Evolutionary conservation across 169 alveolate genomes (phyloP), one percentile per base, ranked within the genome.

Genomic region (Babesia ovata): DNA sequence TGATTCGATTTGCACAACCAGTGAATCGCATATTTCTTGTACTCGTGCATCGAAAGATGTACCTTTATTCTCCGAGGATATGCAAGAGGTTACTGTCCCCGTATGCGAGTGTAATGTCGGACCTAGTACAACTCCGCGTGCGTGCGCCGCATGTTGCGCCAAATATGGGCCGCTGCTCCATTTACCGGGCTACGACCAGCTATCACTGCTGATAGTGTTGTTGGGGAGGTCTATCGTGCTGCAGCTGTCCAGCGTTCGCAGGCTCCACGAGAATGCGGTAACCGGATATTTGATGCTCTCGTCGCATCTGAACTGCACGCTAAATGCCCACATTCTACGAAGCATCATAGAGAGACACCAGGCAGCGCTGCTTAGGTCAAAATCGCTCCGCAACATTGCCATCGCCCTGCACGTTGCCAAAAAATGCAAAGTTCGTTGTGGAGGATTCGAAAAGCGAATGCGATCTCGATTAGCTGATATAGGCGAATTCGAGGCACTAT

Each of bases 151-250:
- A 2, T 79, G 87, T 24, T 29, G 52, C 59, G 13, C 42, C 56
- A 59, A 56, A 28, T 79, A 79, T 28, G 67, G 76, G 22, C 59
- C 60, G 12, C 69, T 79, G 44, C 50, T 71, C n/a, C 57, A 62
- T 22, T 44, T 63, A 36, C 39, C 53, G 24, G 87, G 87, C 9
- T 24, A 59, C 21, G 87, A 79, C 71, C 74, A 65, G 42, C 36
- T 71, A n/a, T 29, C 75, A 13, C 48, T 79, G 28, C 45, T 79
- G 46, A 79, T 67, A 16, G 81, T 70, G 44, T 54, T 52, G 36
- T 48, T 79, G 36, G 87, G 87, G 21, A 69, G 74, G 54, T 79
- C 87, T 0, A 61, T 79, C 63, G 50, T 70, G 36, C 26, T 24
- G 45, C 87, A 79, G 67, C 17, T 63, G 13, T 10, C 29, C 13